Base-by-base conservation (phyloP, 306 rosid species). In the Castanospermum australe region DNA sequence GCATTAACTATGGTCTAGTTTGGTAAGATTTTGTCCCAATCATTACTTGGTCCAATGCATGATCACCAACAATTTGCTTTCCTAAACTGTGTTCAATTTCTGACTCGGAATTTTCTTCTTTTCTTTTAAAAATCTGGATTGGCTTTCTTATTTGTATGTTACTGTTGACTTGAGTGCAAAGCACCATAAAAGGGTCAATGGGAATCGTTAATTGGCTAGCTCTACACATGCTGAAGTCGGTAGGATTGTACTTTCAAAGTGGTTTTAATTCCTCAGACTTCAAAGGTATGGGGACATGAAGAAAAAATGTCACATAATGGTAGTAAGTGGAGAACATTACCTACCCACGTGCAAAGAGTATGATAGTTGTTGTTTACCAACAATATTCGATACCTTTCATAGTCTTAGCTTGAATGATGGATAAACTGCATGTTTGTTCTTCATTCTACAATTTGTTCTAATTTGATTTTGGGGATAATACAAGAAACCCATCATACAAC, bases 21-120 rank as follows among this genome's bases (percentile, higher is more conserved):
- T 85, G 87, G 87, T 83, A 67, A 74, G 87, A 88, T 80, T 52
- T 70, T 60, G 84, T 83, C 85, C 59, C 33, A 83, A 83, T 88
- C 84, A 85, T 85, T 88, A 54, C 42, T 30, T 35, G n/a, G 65
- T 81, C 42, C 38, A 66, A 25, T 62, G 72, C 71, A 57, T 81
- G 35, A 17, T n/a, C 50, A 20, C 79, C 81, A 77, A 75, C 61
- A 64, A 38, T 50, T 75, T 39, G 12, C 52, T 7, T 18, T 30
- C 38, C 28, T 9, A 5, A 35, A 1, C 39, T 47, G 15, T 71
- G 36, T 47, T 63, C 48, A 25, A 10, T 62, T 62, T 28, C 9
- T 75, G 81, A 12, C 30, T 64, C 20, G 1, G 15, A 15, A 22
- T 22, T 52, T 11, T 42, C 0, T 11, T 0, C 10, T 3, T 5